Conservation (phyloP, 2,329 filamentous ascomycete genomes). For the Diaporthe vexans region DNA sequence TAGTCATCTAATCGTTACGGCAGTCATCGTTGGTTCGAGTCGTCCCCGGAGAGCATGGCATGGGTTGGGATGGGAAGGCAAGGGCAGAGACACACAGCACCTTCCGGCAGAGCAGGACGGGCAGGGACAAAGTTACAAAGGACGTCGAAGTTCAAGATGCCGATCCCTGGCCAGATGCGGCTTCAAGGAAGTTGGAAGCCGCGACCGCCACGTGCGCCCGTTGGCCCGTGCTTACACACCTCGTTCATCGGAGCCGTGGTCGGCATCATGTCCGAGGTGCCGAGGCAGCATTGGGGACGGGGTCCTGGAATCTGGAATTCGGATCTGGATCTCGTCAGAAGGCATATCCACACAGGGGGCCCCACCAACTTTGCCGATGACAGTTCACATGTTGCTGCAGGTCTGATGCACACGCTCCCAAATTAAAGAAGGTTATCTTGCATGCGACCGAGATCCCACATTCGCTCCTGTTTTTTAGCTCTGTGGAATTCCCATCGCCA, state of each 20-base stretch:
- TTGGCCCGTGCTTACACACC: slow-evolving; percentile 18
- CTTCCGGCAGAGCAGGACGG: not conserved
- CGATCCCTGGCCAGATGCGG: slow-evolving; percentile 28
- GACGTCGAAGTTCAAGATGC: slow-evolving; percentile 31
- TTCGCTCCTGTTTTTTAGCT: not conserved
- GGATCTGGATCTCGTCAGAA: slow-evolving; percentile 14
- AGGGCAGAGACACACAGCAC: slow-evolving; percentile 12
- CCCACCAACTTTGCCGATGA: slow-evolving; percentile 23
- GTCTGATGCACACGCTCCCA: slow-evolving; percentile 5
- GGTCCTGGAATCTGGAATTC: slow-evolving; percentile 2
- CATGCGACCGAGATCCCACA: not conserved
- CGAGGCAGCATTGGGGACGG: slow-evolving; percentile 10
- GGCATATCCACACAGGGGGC: not conserved
- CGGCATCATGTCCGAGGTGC: slow-evolving; percentile 1
- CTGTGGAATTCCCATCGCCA: not conserved
- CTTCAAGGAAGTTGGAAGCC: slow-evolving; percentile 26
- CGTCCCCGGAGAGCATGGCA: not conserved
- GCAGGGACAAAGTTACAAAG: slow-evolving; percentile 6
- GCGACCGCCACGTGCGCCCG: slow-evolving; percentile 36
- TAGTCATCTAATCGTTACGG: slow-evolving; percentile 13
- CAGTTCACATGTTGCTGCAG: slow-evolving; percentile 20
- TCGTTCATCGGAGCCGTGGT: slow-evolving; percentile 19
- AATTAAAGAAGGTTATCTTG: slow-evolving; percentile 24
- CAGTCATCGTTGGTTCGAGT: slow-evolving; percentile 10
- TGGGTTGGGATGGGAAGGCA: not conserved